Base-by-base conservation (phyloP, 2,329 filamentous ascomycete genomes). In the Teratosphaeria nubilosa region DNA sequence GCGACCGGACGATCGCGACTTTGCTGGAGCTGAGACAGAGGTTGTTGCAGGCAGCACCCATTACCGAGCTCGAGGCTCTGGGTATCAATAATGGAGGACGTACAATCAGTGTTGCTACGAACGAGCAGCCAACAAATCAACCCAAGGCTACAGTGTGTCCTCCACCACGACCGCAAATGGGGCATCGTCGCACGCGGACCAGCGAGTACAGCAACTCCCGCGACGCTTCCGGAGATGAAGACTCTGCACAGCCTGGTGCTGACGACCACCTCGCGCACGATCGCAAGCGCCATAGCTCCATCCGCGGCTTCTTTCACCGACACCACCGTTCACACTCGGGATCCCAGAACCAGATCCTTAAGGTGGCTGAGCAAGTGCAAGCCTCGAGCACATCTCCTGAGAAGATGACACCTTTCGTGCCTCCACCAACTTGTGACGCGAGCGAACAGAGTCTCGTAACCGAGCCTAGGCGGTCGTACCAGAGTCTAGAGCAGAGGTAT, bases 11-110 rank as follows among this genome's bases (percentile, higher is more conserved):
- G 30, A 69, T 72, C 31, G 59, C 60, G 5, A 61, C 64, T 20
- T 57, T 72, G 59, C 62, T 69, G 22, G 65, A 69, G 31, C 60
- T 70, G 32, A 63, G 66, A 59, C 66, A 69, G 63, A 58, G 68
- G 24, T 48, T 71, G 53, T 51, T 68, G n/a, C 37, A 55, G 7
- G 62, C 63, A 10, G 56, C 37, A 37, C 56, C 60, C 7, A 59
- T 63, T 25, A 48, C n/a, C 20, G 41, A 48, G 41, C 41, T 48
- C 5, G 41, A 48, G 16, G 41, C n/a, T 20, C 20, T 48, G 20
- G 22, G 6, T n/a, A 22, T 48, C 20, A 48, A 48, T 48, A 16
- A 24, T 48, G 41, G 20, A 22, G n/a, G n/a, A 22, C 16, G 41
- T 22, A 22, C 1, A 10, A 20, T n/a, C 20, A n/a, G 9, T 22